These are phyloP conservation scores for Starmera quercuum DNA, from an alignment of 805 yeast species.

Conservation along the genomic window DNA sequence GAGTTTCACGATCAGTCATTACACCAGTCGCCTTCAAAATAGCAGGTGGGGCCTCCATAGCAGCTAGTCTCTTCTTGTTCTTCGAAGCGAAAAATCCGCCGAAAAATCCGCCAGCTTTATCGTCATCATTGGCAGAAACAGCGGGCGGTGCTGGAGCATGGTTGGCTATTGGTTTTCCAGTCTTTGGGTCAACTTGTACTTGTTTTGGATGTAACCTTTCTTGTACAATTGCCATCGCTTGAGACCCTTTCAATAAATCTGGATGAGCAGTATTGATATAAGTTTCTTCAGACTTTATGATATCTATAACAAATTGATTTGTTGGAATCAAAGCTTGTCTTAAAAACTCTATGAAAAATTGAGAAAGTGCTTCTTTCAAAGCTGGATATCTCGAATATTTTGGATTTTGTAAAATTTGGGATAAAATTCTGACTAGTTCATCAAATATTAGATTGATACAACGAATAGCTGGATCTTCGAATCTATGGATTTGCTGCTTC, in stretches of 20 bases:
- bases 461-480: constrained; percentile 87
- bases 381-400: constrained; percentile 86
- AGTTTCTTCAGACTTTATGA: constrained; percentile 81
- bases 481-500: constrained; percentile 85
- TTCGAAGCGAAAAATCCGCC: constrained; percentile 92
- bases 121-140: constrained; percentile 22
- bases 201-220: constrained; percentile 74
- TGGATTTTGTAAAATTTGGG: constrained; percentile 76
- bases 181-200: constrained; percentile 77
- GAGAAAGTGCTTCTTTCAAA: constrained; percentile 78
- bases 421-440: constrained; percentile 84
- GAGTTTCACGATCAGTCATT: constrained; percentile 89
- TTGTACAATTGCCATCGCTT: constrained; percentile 86
- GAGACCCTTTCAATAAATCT: constrained; percentile 88
- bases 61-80: constrained; percentile 87
- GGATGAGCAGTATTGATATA: constrained; percentile 98
- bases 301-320: constrained; percentile 73
- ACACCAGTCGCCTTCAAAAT: constrained; percentile 86
- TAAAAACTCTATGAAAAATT: constrained; percentile 70
- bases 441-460: constrained; percentile 89
- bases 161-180: constrained; percentile 67
- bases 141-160: constrained; percentile 22
- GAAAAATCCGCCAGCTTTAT: constrained; percentile 72
- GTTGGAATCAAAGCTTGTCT: constrained; percentile 81
- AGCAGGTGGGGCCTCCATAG: constrained; percentile 97